Conservation (phyloP, 1,139 yeast genomes). For the Lodderomyces jiufengensis region DNA sequence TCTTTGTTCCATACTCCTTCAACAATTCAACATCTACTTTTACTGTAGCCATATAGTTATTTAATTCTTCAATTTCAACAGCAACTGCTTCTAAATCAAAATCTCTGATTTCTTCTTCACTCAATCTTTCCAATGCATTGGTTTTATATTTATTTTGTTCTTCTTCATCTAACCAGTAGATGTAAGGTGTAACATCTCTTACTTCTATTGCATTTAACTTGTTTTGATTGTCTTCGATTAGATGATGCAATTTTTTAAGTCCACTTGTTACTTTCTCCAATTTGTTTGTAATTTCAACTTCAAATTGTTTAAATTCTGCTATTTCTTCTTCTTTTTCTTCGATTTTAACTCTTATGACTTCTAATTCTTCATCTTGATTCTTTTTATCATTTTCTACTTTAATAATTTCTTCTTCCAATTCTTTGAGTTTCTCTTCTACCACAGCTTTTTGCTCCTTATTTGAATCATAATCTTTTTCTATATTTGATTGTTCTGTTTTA, state of each 20-base stretch:
- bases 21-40: constrained; percentile 72
- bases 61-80: constrained; percentile 51
- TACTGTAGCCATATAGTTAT: constrained; percentile 54
- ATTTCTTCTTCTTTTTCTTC: constrained; percentile 52
- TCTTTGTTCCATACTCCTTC: constrained; percentile 70
- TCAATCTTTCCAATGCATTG: constrained; percentile 35
- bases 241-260: constrained; percentile 39
- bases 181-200: constrained; percentile 51
- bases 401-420: constrained; percentile 25
- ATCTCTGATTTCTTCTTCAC: constrained; percentile 51
- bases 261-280: constrained; percentile 54
- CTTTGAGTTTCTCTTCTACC: constrained; percentile 32
- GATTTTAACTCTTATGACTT: constrained; percentile 40
- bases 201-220: constrained; percentile 40
- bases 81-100: constrained; percentile 51
- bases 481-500: constrained; percentile 30
- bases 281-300: constrained; percentile 63
- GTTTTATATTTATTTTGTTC: constrained; percentile 35
- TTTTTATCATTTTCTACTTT: constrained; percentile 27
- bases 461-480: constrained; percentile 28
- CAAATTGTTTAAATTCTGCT: constrained; percentile 62
- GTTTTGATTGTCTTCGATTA: constrained; percentile 33
- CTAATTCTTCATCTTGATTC: constrained; percentile 33
- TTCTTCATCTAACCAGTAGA: constrained; percentile 47
- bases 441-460: constrained; percentile 30